These are phyloP conservation scores for Picochlorum sp. DNA, from an alignment of 139 green algal genomes.

Conservation along the genomic window DNA sequence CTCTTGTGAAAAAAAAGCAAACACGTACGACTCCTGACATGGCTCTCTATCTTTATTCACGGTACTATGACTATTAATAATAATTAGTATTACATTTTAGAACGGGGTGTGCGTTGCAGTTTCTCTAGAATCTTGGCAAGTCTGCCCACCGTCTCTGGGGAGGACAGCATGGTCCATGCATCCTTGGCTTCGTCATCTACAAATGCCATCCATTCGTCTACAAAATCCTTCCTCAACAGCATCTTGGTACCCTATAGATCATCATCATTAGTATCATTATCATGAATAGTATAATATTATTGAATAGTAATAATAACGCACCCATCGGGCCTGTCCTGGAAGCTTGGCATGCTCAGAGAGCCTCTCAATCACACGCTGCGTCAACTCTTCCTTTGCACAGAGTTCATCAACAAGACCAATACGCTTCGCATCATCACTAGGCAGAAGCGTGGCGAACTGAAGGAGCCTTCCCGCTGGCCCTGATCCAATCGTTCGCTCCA, in stretches of 20 bases:
- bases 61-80: too few species aligned
- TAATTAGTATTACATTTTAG: too few species aligned
- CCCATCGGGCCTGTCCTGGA: conserved; percentile 27
- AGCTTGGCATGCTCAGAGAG: conserved; percentile 33
- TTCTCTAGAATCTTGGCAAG: conserved; percentile 53
- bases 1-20: too few species aligned
- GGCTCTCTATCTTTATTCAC: too few species aligned
- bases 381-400: conserved; percentile 40
- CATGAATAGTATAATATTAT: too few species aligned
- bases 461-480: conserved; percentile 51
- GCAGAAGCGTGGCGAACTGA: conserved; percentile 32
- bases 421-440: conserved; percentile 36
- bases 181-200: conserved; percentile 41
- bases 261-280: too few species aligned
- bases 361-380: conserved; percentile 31
- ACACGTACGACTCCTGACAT: too few species aligned
- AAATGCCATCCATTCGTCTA: conserved; percentile 47
- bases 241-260: conserved; percentile 44
- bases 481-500: conserved; percentile 41
- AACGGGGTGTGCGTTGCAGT: conserved; percentile 26
- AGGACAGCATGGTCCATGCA: conserved; percentile 54
- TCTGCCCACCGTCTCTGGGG: conserved; percentile 34
- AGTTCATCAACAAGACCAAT: conserved; percentile 71
- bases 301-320: background rate
- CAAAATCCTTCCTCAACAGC: conserved; percentile 44